A percentile compares a stretch with the other conserved stretches of the same genome.
phyloP scores from a whole-genome alignment of 2,329 filamentous ascomycete species.

The Coniochaeta prunicola region DNA sequence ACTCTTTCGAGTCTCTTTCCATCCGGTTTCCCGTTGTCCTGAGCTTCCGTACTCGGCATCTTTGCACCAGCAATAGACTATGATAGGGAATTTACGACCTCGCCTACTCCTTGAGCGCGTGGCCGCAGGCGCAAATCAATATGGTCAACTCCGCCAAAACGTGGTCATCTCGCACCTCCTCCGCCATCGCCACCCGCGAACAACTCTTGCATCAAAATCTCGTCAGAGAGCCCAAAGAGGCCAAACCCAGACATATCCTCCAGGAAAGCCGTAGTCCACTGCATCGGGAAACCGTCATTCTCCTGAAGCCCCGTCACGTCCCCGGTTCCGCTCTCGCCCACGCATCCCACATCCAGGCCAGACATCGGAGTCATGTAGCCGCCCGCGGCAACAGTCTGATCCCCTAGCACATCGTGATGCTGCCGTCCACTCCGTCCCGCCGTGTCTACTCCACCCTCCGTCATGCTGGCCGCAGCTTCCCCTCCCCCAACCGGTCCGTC shows the following conservation, averaged over 20 bases:
- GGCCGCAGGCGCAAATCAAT: too few relatives aligned
- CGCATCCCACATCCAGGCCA: neutral
- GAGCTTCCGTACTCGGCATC: too few relatives aligned
- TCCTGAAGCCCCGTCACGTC: neutral
- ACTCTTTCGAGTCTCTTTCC: too few relatives aligned
- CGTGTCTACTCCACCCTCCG: neutral
- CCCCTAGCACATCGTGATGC: neutral
- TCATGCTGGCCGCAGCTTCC: neutral
- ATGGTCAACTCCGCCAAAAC: neutral
- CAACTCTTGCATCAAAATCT: neutral
- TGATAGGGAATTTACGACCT: too few relatives aligned
- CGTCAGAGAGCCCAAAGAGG: neutral
- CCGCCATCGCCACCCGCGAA: neutral
- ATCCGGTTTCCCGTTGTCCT: too few relatives aligned
- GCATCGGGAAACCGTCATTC: neutral
- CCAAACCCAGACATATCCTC: constrained; percentile 1
- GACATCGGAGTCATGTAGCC: neutral
- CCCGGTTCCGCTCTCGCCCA: neutral
- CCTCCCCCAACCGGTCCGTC: neutral
- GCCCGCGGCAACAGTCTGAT: neutral
- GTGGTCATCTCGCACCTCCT: neutral
- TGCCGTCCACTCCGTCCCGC: neutral
- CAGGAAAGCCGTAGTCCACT: neutral
- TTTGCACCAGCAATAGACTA: too few relatives aligned
- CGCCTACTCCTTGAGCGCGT: too few relatives aligned